These are phyloP conservation scores for Pisolithus orientalis DNA, from an alignment of 768 basidiomycete species.

Conservation along the genomic window DNA sequence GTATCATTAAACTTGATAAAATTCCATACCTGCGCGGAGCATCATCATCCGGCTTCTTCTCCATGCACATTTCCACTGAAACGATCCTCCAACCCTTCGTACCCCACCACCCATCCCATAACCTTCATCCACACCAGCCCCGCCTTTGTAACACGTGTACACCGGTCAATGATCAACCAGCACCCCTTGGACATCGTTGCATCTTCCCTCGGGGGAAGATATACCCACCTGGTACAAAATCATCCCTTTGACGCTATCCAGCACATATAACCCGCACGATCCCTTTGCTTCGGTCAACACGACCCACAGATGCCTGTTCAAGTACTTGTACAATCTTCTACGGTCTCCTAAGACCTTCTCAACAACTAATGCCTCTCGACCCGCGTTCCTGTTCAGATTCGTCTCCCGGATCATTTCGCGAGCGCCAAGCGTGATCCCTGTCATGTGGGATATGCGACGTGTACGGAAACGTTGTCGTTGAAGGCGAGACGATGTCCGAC, in stretches of 20 bases:
- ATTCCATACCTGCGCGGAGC: constrained; percentile 60
- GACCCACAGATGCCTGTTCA: constrained; percentile 74
- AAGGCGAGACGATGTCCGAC: constrained; percentile 51
- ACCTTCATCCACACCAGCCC: constrained; percentile 31
- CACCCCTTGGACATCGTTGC: constrained; percentile 57
- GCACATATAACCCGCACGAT: constrained; percentile 61
- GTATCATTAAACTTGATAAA: too few species aligned
- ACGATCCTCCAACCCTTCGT: constrained; percentile 70
- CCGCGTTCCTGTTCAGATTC: constrained; percentile 33
- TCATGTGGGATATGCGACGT: constrained; percentile 63
- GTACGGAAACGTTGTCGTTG: constrained; percentile 36
- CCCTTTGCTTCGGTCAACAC: constrained; percentile 46
- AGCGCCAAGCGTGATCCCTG: constrained; percentile 45
- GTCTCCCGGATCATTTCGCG: constrained; percentile 54
- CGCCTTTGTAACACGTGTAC: constrained; percentile 73
- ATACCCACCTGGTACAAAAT: constrained; percentile 63
- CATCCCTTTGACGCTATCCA: constrained; percentile 78
- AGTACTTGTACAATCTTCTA: constrained; percentile 88
- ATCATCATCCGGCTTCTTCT: constrained; percentile 53
- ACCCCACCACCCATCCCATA: constrained; percentile 32
- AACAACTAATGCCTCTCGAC: constrained; percentile 62
- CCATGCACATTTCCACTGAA: constrained; percentile 87
- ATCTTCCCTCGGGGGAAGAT: constrained; percentile 37
- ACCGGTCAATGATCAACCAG: constrained; percentile 92
- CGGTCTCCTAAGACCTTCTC: constrained; percentile 86